Evolutionary conservation across 371 early-diverging fungal species (phyloP).

Genomic region (Pancytospora epiphaga): DNA sequence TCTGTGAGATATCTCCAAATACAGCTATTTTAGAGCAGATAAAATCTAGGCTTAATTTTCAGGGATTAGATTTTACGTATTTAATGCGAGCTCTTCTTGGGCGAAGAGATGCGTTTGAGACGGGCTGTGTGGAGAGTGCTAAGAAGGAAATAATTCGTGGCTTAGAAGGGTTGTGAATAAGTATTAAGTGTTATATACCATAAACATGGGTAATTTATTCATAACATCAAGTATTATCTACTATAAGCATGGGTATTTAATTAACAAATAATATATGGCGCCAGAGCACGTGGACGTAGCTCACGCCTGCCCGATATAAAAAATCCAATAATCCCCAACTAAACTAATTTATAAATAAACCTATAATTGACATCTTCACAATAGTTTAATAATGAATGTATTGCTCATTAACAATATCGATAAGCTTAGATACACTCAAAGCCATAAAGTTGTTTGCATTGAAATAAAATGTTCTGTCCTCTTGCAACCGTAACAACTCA

Average conservation of each 20-base stretch:
- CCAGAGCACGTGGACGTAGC: no score
- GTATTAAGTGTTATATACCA: no score
- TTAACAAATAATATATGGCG: no score
- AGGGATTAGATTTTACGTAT: constrained; percentile 31
- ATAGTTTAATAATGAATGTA: constrained; percentile 43
- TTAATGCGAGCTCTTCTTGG: constrained; percentile 22
- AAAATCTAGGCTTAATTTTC: constrained; percentile 24
- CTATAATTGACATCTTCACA: no score
- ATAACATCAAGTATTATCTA: no score
- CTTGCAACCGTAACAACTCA: constrained; percentile 46
- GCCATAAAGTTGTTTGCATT: constrained; percentile 31
- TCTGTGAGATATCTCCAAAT: constrained; percentile 9
- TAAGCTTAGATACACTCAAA: constrained; percentile 34
- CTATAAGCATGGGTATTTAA: no score
- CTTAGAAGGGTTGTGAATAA: no score
- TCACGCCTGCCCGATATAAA: no score
- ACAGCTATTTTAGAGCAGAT: constrained; percentile 27
- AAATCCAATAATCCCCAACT: no score
- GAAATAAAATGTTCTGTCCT: constrained; percentile 20
- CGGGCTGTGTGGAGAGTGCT: constrained; percentile 28
- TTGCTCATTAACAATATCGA: constrained; percentile 56
- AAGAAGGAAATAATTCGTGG: constrained; percentile 43
- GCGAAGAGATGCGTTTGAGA: constrained; percentile 16
- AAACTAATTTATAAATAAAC: no score
- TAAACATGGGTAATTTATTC: no score